A percentile compares a stretch with the other conserved stretches of the same genome.
Conservation (phyloP, 2,329 filamentous ascomycete genomes). For the Cercospora nicotianae region DNA sequence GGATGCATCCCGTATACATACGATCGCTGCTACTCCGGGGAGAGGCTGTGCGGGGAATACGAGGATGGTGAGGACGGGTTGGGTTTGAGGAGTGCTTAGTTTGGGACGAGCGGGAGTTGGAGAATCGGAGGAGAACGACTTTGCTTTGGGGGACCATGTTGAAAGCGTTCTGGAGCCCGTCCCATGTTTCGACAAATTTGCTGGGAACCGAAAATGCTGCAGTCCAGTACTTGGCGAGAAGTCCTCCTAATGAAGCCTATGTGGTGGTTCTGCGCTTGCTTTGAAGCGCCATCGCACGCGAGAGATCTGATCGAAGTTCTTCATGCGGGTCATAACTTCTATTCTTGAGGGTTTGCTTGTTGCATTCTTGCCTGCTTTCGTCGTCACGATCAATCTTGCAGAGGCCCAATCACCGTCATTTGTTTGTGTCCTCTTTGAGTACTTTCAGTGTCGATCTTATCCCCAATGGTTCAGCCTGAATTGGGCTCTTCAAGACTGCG, state of each 20-base stretch:
- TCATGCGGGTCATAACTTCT: too few relatives aligned
- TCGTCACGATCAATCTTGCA: background rate
- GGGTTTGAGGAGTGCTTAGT: background rate
- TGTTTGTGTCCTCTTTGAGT: background rate
- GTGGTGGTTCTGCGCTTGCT: too few relatives aligned
- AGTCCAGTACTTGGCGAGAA: too few relatives aligned
- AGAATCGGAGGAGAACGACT: background rate
- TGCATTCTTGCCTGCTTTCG: too few relatives aligned
- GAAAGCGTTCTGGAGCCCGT: background rate
- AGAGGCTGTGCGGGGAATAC: too few relatives aligned
- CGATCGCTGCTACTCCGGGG: too few relatives aligned
- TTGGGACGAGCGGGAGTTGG: background rate
- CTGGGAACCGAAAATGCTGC: background rate
- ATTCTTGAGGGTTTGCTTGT: too few relatives aligned
- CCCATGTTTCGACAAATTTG: background rate
- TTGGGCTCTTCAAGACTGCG: background rate
- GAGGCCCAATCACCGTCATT: background rate
- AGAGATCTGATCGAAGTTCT: too few relatives aligned
- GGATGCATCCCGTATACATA: too few relatives aligned
- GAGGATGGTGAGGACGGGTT: background rate
- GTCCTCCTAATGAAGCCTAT: too few relatives aligned
- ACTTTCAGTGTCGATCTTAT: background rate
- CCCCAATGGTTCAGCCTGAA: background rate
- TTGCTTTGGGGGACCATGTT: background rate
- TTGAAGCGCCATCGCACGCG: too few relatives aligned